Evolutionary conservation across 2,329 filamentous ascomycete species (phyloP), one percentile per base, ranked within the genome.

Genomic region (Aspergillus eucalypticola): DNA sequence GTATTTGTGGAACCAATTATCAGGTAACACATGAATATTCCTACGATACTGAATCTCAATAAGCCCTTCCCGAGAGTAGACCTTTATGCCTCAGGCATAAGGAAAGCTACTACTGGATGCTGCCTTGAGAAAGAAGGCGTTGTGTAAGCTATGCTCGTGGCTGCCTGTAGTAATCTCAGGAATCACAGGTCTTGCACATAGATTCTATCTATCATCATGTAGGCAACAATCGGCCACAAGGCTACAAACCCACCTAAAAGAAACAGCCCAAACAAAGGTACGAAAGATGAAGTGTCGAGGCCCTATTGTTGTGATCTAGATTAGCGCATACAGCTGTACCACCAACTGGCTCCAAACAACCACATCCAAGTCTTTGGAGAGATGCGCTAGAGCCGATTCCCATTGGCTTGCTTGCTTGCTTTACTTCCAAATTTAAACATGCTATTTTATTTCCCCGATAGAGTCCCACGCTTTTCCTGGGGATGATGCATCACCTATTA

Each of bases 341-440:
- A 64, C 65, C 59, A 66, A 57, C 64, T 68, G 66, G 66, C 66
- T 52, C 66, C 65, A 68, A 60, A 67, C 60, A 68, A 56, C 46
- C 32, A 27, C 50, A 54, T 58, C 61, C 66, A 67, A 63, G 63
- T 53, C 54, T 46, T 17, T 7, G 46, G 25, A 15, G 39, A 38
- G 19, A 53, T 27, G n/a, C 13, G 46, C 25, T n/a, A 32, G 27
- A 27, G 10, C 25, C 25, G 23, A 17, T 29, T 5, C 5, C 25
- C 25, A 50, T 50, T 50, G 27, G 46, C 15, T n/a, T 50, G 17
- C 17, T 23, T 44, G 19, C 15, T 29, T 29, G 10, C n/a, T 50
- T 29, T 27, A 13, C 11, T 35, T 35, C 32, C 32, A 35, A 35
- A 35, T 35, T 35, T 35, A 35, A 5, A 13, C 32, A 35, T 27